phyloP scores from a whole-genome alignment of 768 basidiomycete genomes.

The Termitomyces sp. region DNA sequence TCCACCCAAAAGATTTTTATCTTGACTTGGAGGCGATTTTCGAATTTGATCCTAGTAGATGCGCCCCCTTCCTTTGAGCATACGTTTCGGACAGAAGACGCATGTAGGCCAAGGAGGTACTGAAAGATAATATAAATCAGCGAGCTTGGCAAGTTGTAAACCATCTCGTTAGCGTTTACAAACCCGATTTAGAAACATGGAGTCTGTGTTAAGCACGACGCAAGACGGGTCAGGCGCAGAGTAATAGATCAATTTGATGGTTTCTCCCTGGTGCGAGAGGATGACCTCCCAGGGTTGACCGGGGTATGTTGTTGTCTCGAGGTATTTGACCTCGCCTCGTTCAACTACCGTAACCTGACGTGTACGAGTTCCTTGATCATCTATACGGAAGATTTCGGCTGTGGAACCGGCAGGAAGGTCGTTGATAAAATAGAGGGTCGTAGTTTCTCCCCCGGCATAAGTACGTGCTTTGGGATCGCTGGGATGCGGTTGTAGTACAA shows the following conservation, averaged over 20 bases:
- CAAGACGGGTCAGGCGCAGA: neutral
- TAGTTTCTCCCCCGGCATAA: neutral
- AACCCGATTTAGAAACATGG: neutral
- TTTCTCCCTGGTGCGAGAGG: neutral
- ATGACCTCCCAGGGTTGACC: constrained; percentile 13
- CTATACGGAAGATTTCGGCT: neutral
- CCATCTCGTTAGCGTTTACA: neutral
- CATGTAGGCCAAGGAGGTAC: neutral
- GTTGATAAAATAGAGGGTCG: neutral
- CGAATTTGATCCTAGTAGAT: constrained; percentile 14
- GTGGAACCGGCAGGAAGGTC: neutral
- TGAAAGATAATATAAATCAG: neutral
- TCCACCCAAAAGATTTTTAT: constrained; percentile 10
- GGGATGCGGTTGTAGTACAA: neutral
- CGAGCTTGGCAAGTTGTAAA: neutral
- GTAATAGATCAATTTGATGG: constrained; percentile 1
- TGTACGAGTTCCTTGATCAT: neutral
- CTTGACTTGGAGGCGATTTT: constrained; percentile 9
- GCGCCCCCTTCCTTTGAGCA: neutral
- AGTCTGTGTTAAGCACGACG: neutral
- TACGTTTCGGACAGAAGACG: neutral
- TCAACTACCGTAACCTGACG: accelerated
- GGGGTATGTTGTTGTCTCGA: neutral
- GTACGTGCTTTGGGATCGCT: neutral
- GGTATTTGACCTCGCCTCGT: too few species aligned